Percentiles rank a stretch among this genome's conserved stretches.
These are phyloP conservation scores for Mortierella sp. DNA, from an alignment of 371 early-diverging fungal species.

Conservation along the genomic window DNA sequence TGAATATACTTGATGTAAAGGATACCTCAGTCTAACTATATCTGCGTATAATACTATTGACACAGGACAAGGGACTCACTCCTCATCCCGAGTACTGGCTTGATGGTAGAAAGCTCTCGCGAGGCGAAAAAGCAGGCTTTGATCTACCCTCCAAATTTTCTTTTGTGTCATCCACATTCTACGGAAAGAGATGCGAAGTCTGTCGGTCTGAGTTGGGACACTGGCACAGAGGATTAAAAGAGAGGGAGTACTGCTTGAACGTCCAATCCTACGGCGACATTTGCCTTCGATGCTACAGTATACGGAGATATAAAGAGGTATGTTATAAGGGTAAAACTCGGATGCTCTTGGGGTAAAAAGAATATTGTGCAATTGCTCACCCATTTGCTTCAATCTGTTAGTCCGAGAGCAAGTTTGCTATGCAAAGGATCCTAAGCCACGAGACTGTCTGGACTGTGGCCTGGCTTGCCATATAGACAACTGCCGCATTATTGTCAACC, in stretches of 20 bases:
- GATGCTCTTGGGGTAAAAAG: not conserved
- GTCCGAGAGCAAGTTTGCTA: not conserved
- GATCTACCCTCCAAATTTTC: conserved; percentile 24
- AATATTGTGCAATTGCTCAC: not conserved
- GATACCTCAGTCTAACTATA: too few species aligned
- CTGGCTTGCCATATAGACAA: not conserved
- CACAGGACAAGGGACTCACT: not conserved
- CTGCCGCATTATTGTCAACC: not conserved
- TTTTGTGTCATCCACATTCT: conserved; percentile 19
- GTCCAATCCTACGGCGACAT: conserved; percentile 2
- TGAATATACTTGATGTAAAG: too few species aligned
- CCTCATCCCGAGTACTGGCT: conserved; percentile 20
- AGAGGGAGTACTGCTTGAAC: not conserved
- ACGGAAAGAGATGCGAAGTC: conserved; percentile 9
- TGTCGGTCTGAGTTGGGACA: conserved; percentile 25
- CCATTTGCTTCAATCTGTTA: not conserved
- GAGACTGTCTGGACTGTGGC: conserved; percentile 9
- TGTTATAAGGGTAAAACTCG: not conserved
- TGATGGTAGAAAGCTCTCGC: conserved; percentile 17
- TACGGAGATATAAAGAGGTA: conserved; percentile 9
- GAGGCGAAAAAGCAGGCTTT: conserved; percentile 11
- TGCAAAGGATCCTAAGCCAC: conserved; percentile 11
- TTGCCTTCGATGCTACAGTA: conserved; percentile 7
- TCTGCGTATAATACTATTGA: too few species aligned
- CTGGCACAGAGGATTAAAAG: conserved; percentile 17